phyloP scores from a whole-genome alignment of 1,284 basidiomycete species.

The Melampsora americana region DNA sequence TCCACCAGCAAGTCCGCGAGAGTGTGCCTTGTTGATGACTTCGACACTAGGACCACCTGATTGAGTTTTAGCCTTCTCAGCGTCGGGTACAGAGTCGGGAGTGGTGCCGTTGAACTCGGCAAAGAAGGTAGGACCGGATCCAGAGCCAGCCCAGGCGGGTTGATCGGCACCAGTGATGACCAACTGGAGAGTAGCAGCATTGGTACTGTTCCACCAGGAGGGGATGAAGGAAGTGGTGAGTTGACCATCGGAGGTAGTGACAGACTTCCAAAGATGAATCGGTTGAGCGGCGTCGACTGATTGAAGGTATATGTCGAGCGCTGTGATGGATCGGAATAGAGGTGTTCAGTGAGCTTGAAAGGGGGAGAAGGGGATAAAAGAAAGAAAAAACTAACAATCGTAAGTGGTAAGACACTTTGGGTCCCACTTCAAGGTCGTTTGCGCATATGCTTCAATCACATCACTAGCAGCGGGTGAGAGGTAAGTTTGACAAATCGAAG shows the following conservation, averaged over 20 bases:
- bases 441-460: slow-evolving; percentile 1
- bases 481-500: slow-evolving; percentile 12
- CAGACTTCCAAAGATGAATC: slow-evolving; percentile 40
- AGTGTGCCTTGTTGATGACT: slow-evolving; percentile 15
- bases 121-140: slow-evolving; percentile 23
- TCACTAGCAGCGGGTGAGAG: background rate
- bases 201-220: slow-evolving; percentile 38
- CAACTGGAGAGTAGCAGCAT: slow-evolving; percentile 21
- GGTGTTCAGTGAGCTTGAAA: background rate
- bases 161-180: slow-evolving; percentile 27
- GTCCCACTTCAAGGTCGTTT: background rate
- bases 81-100: background rate
- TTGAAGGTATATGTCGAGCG: slow-evolving; percentile 40
- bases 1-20: slow-evolving; percentile 11
- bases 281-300: slow-evolving; percentile 27
- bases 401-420: background rate
- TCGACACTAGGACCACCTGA: slow-evolving; percentile 18
- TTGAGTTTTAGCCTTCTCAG: slow-evolving; percentile 5
- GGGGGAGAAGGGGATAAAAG: background rate
- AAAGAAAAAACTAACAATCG: slow-evolving; percentile 12
- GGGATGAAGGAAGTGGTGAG: slow-evolving; percentile 26
- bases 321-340: background rate
- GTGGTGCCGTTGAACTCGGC: slow-evolving; percentile 40
- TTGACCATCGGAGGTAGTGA: slow-evolving; percentile 18
- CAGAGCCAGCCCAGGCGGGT: slow-evolving; percentile 34